Percentiles rank a stretch among this genome's conserved stretches.
These are phyloP conservation scores for Aquilaria sinensis DNA, from an alignment of 345 rosid genomes.

Conservation along the genomic window DNA sequence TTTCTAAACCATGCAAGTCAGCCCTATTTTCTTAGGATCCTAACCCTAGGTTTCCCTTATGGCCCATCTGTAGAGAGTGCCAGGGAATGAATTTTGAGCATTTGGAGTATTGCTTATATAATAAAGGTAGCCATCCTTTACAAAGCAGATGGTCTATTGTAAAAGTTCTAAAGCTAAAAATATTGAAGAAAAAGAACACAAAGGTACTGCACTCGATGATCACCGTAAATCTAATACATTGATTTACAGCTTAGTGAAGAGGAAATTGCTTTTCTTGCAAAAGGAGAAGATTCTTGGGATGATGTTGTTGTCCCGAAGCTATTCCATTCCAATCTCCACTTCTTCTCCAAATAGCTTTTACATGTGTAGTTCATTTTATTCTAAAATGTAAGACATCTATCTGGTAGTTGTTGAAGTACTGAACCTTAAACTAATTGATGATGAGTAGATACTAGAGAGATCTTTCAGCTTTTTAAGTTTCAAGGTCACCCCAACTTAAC, in stretches of 20 bases:
- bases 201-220: neutral
- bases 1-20: constrained; percentile 91
- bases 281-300: constrained; percentile 92
- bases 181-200: neutral
- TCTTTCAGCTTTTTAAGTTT: too few relatives aligned
- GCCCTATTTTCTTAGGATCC: constrained; percentile 89
- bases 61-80: constrained; percentile 88
- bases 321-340: constrained; percentile 42
- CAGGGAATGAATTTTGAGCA: constrained; percentile 73
- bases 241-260: constrained; percentile 77
- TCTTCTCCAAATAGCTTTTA: too few relatives aligned
- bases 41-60: constrained; percentile 87
- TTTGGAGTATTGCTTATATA: constrained; percentile 85
- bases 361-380: too few relatives aligned
- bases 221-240: neutral
- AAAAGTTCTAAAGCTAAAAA: neutral
- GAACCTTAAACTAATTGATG: too few relatives aligned
- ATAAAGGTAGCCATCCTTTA: constrained; percentile 48
- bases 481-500: too few relatives aligned
- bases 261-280: constrained; percentile 73
- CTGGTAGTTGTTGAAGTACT: too few relatives aligned
- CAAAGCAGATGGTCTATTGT: neutral
- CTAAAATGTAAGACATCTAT: too few relatives aligned
- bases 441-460: too few relatives aligned
- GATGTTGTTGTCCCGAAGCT: constrained; percentile 68